Evolutionary conservation across 352 stramenopile genomes (phyloP), one percentile per base, ranked within the genome.

Genomic region (Thalassiosira hispida): DNA sequence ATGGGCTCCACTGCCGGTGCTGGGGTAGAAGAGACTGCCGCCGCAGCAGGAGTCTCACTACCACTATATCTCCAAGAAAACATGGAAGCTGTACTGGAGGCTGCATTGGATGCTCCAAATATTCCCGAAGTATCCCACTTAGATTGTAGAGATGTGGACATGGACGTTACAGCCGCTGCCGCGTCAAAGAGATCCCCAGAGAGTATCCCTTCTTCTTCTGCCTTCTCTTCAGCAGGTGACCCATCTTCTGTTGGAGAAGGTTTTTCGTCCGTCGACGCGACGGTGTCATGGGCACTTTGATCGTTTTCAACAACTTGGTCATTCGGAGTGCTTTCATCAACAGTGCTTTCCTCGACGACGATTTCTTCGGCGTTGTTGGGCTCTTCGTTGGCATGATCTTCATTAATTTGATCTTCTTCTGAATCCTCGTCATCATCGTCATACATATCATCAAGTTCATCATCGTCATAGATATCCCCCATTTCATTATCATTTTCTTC

Each of bases 11-110:
- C 7, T 51, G 33, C 20, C 29, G 2, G 12, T n/a, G 55, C 42
- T 51, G 33, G 0, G 2, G 23, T n/a, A 14, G 52, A 27, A 38
- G n/a, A 9, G 18, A 42, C 33, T 31, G 33, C 18, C 9, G 53
- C 42, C 22, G 68, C 20, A 29, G 27, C 27, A 20, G 22, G 22
- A 49, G 51, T 59, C 42, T 68, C 35, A 38, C 52, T 40, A 23
- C 42, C 55, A 52, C 59, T 52, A 64, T 73, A 70, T 14, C 64
- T 57, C 78, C 78, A 85, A 44, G 57, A 72, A 76, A 85, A 85
- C 65, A 85, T 81, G 8, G 71, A 75, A 27, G 72, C 57, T 35
- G 78, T 33, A 16, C 81, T 81, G 8, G 71, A 75, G 20, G 72
- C 57, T 35, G 78, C 23, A 16, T 70, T 77, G 8, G 77, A 79